Evolutionary conservation across 495 filamentous ascomycete genomes (phyloP).

Genomic region (Aspergillus indologenus): DNA sequence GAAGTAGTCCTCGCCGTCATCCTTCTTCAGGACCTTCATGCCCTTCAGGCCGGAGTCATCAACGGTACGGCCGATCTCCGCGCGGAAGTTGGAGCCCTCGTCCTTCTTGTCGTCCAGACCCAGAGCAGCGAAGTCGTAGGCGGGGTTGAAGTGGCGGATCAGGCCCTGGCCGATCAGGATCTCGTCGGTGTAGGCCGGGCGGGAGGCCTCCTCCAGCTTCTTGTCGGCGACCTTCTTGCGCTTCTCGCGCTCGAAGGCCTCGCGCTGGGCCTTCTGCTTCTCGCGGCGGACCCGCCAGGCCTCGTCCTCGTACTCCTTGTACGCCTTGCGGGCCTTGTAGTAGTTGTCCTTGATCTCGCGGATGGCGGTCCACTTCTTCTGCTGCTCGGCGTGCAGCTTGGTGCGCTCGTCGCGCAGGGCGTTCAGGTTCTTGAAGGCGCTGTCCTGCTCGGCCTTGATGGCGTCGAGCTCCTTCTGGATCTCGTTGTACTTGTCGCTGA

Average conservation of each 20-base stretch:
- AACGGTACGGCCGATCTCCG: conserved; percentile 75
- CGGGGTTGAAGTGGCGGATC: conserved; percentile 86
- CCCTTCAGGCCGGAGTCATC: conserved; percentile 77
- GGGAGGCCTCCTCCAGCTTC: conserved; percentile 86
- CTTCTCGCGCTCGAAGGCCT: conserved; percentile 67
- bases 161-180: conserved; percentile 82
- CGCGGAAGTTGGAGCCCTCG: conserved; percentile 67
- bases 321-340: conserved; percentile 72
- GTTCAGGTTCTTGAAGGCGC: conserved; percentile 79
- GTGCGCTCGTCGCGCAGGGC: conserved; percentile 84
- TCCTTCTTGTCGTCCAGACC: conserved; percentile 59
- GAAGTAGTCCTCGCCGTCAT: conserved; percentile 83
- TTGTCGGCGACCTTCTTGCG: conserved; percentile 78
- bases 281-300: conserved; percentile 69
- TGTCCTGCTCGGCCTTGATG: conserved; percentile 88
- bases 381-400: conserved; percentile 75
- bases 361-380: conserved; percentile 75
- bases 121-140: conserved; percentile 59
- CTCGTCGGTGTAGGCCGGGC: conserved; percentile 84
- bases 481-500: conserved; percentile 78
- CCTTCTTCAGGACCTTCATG: conserved; percentile 71
- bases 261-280: conserved; percentile 73
- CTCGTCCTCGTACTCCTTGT: conserved; percentile 76
- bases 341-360: conserved; percentile 84
- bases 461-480: conserved; percentile 80